Evolutionary conservation across 768 basidiomycete species (phyloP).

Genomic region (Termitomyces sp.): DNA sequence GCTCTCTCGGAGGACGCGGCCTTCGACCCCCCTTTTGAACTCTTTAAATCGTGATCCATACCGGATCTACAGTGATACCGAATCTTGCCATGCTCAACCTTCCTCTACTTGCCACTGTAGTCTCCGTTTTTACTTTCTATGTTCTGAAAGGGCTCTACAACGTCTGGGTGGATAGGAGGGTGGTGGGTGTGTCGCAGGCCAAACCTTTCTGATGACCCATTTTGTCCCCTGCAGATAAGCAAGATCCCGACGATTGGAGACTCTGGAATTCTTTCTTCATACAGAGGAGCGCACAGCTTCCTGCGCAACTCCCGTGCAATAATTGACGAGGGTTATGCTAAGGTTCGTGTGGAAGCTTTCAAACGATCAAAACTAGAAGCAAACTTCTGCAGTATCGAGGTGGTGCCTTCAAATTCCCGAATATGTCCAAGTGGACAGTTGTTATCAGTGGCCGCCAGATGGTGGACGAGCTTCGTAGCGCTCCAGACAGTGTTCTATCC

Average conservation of each 20-base stretch:
- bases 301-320: slow-evolving; percentile 10
- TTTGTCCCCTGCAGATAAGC: neutral
- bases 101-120: neutral
- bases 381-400: slow-evolving; percentile 10
- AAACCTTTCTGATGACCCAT: neutral
- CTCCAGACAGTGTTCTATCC: slow-evolving; percentile 11
- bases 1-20: neutral
- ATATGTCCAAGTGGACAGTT: slow-evolving; percentile 25
- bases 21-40: neutral
- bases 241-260: slow-evolving; percentile 15
- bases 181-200: neutral
- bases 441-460: slow-evolving; percentile 28
- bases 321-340: slow-evolving; percentile 15
- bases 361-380: neutral
- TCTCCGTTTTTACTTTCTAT: neutral
- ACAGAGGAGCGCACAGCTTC: slow-evolving; percentile 13
- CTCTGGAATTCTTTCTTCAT: slow-evolving; percentile 12
- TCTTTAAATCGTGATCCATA: neutral
- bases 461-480: slow-evolving; percentile 30
- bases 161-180: neutral
- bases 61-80: neutral
- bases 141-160: neutral
- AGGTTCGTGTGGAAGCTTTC: neutral
- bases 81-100: neutral
- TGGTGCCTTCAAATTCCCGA: slow-evolving; percentile 18